Base-by-base conservation (phyloP, 2,329 filamentous ascomycete genomes). In the Fusarium caatingaense region DNA sequence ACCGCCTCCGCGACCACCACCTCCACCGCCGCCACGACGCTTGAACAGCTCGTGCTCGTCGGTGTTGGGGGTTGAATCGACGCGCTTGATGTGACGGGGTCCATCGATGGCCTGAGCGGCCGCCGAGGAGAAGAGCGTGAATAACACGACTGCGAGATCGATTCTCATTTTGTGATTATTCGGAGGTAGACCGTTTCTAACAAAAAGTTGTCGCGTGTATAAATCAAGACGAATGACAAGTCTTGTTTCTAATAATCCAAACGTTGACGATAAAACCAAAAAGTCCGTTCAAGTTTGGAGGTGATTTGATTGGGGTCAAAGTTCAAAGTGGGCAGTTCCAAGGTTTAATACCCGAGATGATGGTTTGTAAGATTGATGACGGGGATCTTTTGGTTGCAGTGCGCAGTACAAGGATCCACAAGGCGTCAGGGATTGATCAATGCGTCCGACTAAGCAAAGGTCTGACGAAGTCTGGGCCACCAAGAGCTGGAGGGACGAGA, bases 21-120 rank as follows among this genome's bases (percentile, higher is more conserved):
- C 80, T 11, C 86, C 86, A 9, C 88, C 88, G 49, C 88, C 88
- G 37, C 88, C 88, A 72, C 87, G 87, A 68, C 88, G 84, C 81
- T 88, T 89, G 81, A 83, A 89, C 23, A 90, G 78, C 32, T 88
- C 83, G 56, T 84, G 77, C 56, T 78, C 74, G 28, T 79, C 72
- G 27, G 67, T 56, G 40, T 71, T 68, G 10, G 75, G 69, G 13
- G 64, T 54, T 11, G 72, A 50, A 34, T 75, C 76, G 21, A 69
- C 62, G 61, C 69, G 74, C 28, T 72, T 71, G 56, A 75, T 61
- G 63, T 73, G 60, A 23, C 71, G 73, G 42, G 71, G 69, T 16
- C 40, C 56, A 21, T 76, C 60, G 45, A 78, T 58, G 54, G 60
- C 73, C 10, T 66, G 68, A n/a, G 77, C 74, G n/a, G 71, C 60